Conservation (phyloP, 768 basidiomycete genomes). For the Hygrocybe punicea region DNA sequence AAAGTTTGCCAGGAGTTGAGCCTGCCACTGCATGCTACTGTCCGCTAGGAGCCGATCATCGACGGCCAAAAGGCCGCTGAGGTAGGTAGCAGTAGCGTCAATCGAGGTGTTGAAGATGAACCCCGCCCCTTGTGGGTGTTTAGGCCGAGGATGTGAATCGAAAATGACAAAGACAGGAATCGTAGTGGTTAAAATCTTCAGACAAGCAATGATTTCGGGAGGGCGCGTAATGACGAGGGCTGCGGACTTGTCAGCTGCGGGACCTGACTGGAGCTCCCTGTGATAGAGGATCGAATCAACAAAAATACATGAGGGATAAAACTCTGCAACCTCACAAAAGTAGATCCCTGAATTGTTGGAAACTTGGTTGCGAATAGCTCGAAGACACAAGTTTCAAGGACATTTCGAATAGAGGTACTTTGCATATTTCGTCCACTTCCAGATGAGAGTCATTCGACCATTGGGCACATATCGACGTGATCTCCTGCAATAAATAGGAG, state of each 20-base stretch:
- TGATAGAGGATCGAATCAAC: neutral
- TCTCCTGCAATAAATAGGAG: slow-evolving; percentile 2
- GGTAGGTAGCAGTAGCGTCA: slow-evolving; percentile 40
- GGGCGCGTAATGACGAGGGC: slow-evolving; percentile 63
- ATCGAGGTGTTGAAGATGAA: slow-evolving; percentile 51
- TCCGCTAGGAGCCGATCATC: slow-evolving; percentile 46
- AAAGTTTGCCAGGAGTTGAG: slow-evolving; percentile 57
- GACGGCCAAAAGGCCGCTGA: slow-evolving; percentile 47
- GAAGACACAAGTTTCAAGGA: neutral
- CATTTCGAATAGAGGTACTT: slow-evolving; percentile 1
- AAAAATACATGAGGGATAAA: neutral
- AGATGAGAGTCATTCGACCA: slow-evolving; percentile 12
- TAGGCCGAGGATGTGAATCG: slow-evolving; percentile 63
- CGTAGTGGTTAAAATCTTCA: slow-evolving; percentile 33
- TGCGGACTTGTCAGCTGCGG: slow-evolving; percentile 22
- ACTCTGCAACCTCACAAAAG: slow-evolving; percentile 8
- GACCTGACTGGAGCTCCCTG: slow-evolving; percentile 28
- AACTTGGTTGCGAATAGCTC: neutral
- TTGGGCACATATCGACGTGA: slow-evolving; percentile 11
- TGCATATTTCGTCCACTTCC: slow-evolving; percentile 8
- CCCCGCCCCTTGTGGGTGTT: slow-evolving; percentile 58
- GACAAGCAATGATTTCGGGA: slow-evolving; percentile 62
- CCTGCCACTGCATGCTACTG: slow-evolving; percentile 56
- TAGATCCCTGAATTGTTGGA: slow-evolving; percentile 8
- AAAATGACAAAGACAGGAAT: slow-evolving; percentile 55